Conservation (phyloP, 768 basidiomycete species). For the Sutorius australiensis region DNA sequence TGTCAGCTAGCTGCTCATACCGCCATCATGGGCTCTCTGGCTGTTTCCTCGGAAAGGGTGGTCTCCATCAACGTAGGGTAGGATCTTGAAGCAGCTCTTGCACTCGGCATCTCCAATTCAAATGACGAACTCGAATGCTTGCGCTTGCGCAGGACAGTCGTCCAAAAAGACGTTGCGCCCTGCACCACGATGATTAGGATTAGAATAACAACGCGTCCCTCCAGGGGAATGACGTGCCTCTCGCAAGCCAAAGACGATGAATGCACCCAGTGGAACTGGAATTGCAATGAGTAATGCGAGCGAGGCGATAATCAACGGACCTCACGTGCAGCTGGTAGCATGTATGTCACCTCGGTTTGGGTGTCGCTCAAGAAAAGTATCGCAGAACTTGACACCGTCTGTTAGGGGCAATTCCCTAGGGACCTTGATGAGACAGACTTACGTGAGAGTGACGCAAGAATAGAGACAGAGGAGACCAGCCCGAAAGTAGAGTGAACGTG, state of each 20-base stretch:
- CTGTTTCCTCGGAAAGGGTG: slow-evolving; percentile 1
- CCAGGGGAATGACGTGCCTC: slow-evolving; percentile 32
- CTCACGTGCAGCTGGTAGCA: slow-evolving; percentile 51
- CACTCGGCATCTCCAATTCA: slow-evolving; percentile 22
- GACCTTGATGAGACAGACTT: slow-evolving; percentile 10
- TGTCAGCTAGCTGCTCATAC: slow-evolving; percentile 10
- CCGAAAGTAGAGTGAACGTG: slow-evolving; percentile 37
- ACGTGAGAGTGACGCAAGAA: slow-evolving; percentile 43
- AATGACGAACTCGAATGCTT: slow-evolving; percentile 8
- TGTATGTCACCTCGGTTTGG: slow-evolving; percentile 36
- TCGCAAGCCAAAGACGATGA: slow-evolving; percentile 48
- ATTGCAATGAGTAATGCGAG: slow-evolving; percentile 1
- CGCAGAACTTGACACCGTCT: slow-evolving; percentile 30
- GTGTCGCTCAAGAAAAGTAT: slow-evolving; percentile 35
- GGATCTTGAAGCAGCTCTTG: slow-evolving; percentile 18
- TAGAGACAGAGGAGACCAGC: slow-evolving; percentile 44
- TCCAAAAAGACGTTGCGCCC: slow-evolving; percentile 40
- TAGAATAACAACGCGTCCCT: background rate
- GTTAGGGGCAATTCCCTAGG: background rate
- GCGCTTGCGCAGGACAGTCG: slow-evolving; percentile 1
- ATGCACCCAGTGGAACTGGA: slow-evolving; percentile 48
- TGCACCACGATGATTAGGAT: slow-evolving; percentile 14
- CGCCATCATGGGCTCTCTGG: background rate
- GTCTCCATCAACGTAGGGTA: slow-evolving; percentile 4
- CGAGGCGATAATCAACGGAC: background rate